Conservation (phyloP, 352 stramenopile species). For the Phytophthora pseudosyringae region DNA sequence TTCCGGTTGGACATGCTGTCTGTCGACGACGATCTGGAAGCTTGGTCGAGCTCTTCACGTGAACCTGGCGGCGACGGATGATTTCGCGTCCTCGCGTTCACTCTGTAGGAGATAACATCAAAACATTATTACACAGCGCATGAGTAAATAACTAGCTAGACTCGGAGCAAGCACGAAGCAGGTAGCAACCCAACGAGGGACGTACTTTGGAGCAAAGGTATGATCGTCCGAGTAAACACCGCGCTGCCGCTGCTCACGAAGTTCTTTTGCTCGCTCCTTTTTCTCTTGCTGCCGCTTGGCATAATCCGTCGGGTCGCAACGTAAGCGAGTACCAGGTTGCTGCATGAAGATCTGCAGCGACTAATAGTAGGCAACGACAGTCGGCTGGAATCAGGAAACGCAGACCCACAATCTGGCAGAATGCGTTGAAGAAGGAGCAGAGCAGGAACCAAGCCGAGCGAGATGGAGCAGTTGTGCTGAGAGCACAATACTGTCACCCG, state of each 20-base stretch:
- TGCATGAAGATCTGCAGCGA: slow-evolving; percentile 47
- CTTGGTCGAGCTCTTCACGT: slow-evolving; percentile 59
- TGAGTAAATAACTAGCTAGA: background rate
- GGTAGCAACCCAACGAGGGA: background rate
- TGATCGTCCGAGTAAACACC: slow-evolving; percentile 79
- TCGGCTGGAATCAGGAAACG: slow-evolving; percentile 2
- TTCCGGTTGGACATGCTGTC: slow-evolving; percentile 28
- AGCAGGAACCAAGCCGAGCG: background rate
- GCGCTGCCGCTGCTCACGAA: slow-evolving; percentile 70
- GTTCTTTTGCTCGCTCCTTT: slow-evolving; percentile 75
- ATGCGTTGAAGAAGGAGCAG: background rate
- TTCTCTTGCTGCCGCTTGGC: slow-evolving; percentile 81
- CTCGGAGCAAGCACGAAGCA: background rate
- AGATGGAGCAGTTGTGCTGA: slow-evolving; percentile 10
- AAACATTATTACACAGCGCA: too few species aligned
- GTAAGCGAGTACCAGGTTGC: slow-evolving; percentile 57
- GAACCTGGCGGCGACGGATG: slow-evolving; percentile 40
- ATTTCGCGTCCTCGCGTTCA: slow-evolving; percentile 48
- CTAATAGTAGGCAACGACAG: slow-evolving; percentile 5
- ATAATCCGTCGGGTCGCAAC: slow-evolving; percentile 84
- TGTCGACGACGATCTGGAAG: slow-evolving; percentile 24
- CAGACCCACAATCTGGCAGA: background rate
- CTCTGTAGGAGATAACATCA: slow-evolving; percentile 26
- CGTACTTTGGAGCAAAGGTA: slow-evolving; percentile 81
- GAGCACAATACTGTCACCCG: slow-evolving; percentile 10